Evolutionary conservation across 148 eudicot species (phyloP).

Genomic region (Vaccinium darrowii): DNA sequence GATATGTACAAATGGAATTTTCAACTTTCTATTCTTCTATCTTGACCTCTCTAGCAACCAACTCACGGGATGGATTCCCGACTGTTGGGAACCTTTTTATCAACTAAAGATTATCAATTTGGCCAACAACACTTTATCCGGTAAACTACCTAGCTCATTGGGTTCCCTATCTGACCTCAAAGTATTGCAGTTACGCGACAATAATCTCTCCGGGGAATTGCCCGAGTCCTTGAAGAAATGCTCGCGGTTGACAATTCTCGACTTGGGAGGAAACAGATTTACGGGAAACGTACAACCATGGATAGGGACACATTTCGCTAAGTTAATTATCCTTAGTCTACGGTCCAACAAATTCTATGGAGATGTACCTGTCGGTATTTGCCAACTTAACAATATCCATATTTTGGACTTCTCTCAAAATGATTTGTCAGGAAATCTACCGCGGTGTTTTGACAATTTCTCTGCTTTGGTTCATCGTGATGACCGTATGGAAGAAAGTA

Average conservation of each 20-base stretch:
- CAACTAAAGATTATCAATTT: not conserved
- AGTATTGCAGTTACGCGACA: not conserved
- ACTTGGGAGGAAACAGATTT: constrained; percentile 3
- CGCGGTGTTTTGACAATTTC: constrained; percentile 11
- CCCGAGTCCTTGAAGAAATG: constrained; percentile 12
- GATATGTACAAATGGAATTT: no score
- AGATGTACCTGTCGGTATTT: constrained; percentile 10
- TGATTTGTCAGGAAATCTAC: constrained; percentile 17
- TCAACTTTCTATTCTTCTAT: no score
- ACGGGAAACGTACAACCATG: constrained; percentile 11
- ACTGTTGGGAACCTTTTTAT: not conserved
- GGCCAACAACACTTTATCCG: constrained; percentile 14
- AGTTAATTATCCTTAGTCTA: constrained; percentile 14
- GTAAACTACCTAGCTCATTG: constrained; percentile 14
- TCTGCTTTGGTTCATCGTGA: not conserved
- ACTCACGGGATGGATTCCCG: constrained; percentile 10
- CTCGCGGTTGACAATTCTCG: not conserved
- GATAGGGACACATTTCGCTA: not conserved
- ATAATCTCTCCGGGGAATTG: constrained; percentile 5
- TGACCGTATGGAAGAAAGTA: not conserved
- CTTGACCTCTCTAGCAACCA: constrained; percentile 16
- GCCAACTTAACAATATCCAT: constrained; percentile 8
- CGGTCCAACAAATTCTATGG: constrained; percentile 17
- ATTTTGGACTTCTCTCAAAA: constrained; percentile 25
- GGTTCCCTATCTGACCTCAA: not conserved